phyloP scores from a whole-genome alignment of 2,329 filamentous ascomycete genomes.

The Fusarium veterinarium region DNA sequence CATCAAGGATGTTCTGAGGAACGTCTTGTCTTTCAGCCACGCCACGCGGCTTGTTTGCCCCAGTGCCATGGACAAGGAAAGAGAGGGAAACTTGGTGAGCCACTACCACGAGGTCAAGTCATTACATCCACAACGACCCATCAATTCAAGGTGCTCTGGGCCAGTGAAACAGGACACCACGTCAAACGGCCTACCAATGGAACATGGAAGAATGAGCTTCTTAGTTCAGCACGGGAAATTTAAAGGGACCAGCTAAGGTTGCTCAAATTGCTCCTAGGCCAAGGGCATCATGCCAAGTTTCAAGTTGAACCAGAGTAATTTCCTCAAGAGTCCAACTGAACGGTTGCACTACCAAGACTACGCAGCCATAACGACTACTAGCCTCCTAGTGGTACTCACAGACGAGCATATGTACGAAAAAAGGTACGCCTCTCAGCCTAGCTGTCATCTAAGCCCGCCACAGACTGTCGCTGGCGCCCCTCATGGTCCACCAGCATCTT shows the following conservation, averaged over 20 bases:
- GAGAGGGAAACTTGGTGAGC: conserved; percentile 10
- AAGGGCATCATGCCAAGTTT: conserved; percentile 26
- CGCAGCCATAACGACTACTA: conserved; percentile 1
- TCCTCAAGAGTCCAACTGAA: conserved; percentile 14
- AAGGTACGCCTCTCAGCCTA: conserved; percentile 26
- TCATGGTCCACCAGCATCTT: conserved; percentile 26
- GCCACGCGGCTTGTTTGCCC: conserved; percentile 22
- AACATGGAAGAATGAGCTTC: neutral
- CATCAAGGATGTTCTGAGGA: neutral
- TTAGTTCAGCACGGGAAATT: neutral
- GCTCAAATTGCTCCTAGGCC: neutral
- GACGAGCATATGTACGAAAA: conserved; percentile 23
- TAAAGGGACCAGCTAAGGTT: neutral
- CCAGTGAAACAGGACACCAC: neutral
- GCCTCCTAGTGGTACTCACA: conserved; percentile 9
- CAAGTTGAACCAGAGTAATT: conserved; percentile 32
- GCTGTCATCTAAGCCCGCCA: conserved; percentile 35
- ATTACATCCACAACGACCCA: conserved; percentile 4
- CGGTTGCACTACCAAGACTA: neutral
- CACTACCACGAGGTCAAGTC: neutral
- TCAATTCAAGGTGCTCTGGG: neutral
- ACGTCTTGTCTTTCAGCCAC: conserved; percentile 27
- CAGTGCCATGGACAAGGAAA: conserved; percentile 23
- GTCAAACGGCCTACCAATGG: neutral
- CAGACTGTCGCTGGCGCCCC: conserved; percentile 22